These are phyloP conservation scores for Salix purpurea DNA, from an alignment of 345 rosid species.

Conservation along the genomic window DNA sequence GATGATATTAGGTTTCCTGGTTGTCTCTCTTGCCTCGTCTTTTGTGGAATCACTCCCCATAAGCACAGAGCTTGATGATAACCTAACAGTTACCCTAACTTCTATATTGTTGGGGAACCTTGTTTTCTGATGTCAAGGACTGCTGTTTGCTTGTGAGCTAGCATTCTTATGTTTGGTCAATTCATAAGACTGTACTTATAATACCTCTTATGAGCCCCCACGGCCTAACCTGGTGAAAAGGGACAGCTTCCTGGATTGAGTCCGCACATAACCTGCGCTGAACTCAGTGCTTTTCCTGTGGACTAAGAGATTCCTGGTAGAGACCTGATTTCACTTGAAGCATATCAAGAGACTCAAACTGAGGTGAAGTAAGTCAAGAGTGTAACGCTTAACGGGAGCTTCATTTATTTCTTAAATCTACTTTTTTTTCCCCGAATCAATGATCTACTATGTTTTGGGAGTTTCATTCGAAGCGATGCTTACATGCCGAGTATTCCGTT, in stretches of 20 bases:
- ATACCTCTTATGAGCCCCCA: background rate
- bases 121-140: conserved; percentile 26
- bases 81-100: conserved; percentile 72
- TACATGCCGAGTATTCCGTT: no score
- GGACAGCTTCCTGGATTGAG: background rate
- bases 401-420: no score
- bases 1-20: conserved; percentile 54
- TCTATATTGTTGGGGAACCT: conserved; percentile 57
- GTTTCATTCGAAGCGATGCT: no score
- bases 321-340: background rate
- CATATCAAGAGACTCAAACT: no score
- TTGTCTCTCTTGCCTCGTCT: conserved; percentile 65
- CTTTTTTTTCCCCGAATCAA: no score
- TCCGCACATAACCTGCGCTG: background rate
- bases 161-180: background rate
- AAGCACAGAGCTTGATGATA: conserved; percentile 78
- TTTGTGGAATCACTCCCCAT: conserved; percentile 83
- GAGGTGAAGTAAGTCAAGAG: no score
- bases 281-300: background rate
- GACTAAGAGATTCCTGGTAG: background rate
- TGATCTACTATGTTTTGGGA: no score
- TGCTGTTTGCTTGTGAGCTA: background rate
- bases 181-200: background rate
- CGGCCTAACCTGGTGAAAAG: background rate
- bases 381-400: no score